Base-by-base conservation (phyloP, 2,329 filamentous ascomycete species). In the Diaporthe sp. region DNA sequence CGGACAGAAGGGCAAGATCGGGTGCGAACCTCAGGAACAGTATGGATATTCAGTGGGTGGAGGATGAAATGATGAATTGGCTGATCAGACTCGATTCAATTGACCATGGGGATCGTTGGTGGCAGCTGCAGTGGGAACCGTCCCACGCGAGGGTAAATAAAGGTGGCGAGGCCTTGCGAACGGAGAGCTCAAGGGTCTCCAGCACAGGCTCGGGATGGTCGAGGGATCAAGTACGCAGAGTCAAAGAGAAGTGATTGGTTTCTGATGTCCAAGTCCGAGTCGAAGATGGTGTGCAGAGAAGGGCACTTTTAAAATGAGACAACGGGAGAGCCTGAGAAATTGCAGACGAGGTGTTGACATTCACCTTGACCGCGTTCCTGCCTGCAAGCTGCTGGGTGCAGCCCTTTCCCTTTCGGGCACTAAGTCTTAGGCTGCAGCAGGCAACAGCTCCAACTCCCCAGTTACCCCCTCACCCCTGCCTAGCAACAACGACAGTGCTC, bases 341-440 rank as follows among this genome's bases (percentile, higher is more conserved):
- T 39, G 28, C 44, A 25, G 53, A 37, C 22, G 28, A 51, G 47
- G 22, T 22, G n/a, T 55, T 28, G 65, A 28, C 47, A 15, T 42
- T 37, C n/a, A 31, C 42, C 51, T 8, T 37, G 65, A 55, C 15
- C 65, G 49, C n/a, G 65, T 55, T 71, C 51, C 51, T 34, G 55
- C 68, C 37, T 58, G 68, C 53, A 42, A 58, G 34, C 47, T 37
- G 49, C 67, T 49, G 31, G 17, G 37, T 71, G 39, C 39, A 25
- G 22, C 55, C 58, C 49, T 47, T 73, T 73, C 37, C 71, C 31
- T 34, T 47, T 73, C 28, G n/a, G 58, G 71, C 28, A 12, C 9
- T 47, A 31, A 53, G 13, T 31, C 37, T 25, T 31, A 73, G 71
- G 71, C 71, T 73, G 47, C 71, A 65, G n/a, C 58, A 73, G 71